A percentile compares a stretch with the other conserved stretches of the same genome.
phyloP scores from a whole-genome alignment of 2,329 filamentous ascomycete genomes.

The Pezicula carpinea region DNA sequence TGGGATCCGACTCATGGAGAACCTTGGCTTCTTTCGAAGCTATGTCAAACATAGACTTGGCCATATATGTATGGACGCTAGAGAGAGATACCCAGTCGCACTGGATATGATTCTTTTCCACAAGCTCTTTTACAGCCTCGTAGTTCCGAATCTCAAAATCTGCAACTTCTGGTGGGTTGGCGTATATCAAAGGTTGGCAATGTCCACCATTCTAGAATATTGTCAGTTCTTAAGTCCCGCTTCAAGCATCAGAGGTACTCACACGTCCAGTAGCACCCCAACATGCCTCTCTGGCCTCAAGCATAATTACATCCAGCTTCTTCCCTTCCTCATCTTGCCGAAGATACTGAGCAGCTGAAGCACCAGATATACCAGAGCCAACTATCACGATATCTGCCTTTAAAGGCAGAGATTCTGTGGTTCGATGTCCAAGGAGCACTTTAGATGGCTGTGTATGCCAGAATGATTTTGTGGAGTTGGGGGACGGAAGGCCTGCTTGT shows the following conservation, averaged over 20 bases:
- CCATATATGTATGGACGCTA: constrained; percentile 62
- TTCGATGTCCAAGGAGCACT: constrained; percentile 61
- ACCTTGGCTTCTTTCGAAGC: constrained; percentile 45
- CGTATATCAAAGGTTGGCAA: constrained; percentile 69
- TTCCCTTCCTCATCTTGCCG: constrained; percentile 38
- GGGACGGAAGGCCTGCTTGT: constrained; percentile 46
- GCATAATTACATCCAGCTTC: constrained; percentile 55
- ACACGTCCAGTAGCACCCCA: constrained; percentile 81
- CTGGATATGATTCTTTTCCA: constrained; percentile 51
- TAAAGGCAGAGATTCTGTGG: constrained; percentile 57
- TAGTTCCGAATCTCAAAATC: constrained; percentile 71
- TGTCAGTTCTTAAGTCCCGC: constrained; percentile 2
- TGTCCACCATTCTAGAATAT: constrained; percentile 60
- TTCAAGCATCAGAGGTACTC: constrained; percentile 31
- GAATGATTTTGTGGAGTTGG: constrained; percentile 60
- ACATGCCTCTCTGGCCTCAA: constrained; percentile 76
- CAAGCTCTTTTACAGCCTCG: constrained; percentile 51
- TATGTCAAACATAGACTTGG: constrained; percentile 46
- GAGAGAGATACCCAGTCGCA: constrained; percentile 65
- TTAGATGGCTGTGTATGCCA: constrained; percentile 68
- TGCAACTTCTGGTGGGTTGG: constrained; percentile 53
- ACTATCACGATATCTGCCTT: constrained; percentile 66
- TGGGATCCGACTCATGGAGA: constrained; percentile 48
- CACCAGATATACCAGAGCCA: constrained; percentile 73
- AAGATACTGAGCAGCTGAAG: constrained; percentile 63